Evolutionary conservation across 768 basidiomycete species (phyloP), one percentile per base, ranked within the genome.

Genomic region (Rhizopogon roseolus): DNA sequence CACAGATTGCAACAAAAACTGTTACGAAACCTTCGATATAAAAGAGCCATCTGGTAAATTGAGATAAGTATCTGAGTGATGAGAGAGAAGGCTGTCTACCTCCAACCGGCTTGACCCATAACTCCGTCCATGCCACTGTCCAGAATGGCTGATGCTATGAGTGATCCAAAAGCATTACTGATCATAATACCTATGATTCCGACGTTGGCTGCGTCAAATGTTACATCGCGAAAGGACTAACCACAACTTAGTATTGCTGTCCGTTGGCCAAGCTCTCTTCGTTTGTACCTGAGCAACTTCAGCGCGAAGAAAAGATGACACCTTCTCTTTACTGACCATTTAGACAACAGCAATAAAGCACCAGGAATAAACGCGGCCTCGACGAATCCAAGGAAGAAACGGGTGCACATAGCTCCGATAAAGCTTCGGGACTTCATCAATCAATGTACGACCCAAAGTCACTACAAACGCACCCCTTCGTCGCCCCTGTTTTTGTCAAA

Each of bases 351-450:
- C 27, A 67, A 62, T 48, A 88, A 69, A n/a, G 84, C 80, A 25
- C 84, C 86, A 48, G 86, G 86, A 61, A 84, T 85, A 67, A 87
- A 88, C 2, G 83, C 82, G 9, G 84, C 85, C 66, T 82, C 82
- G n/a, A 81, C 75, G 58, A 86, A 85, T 37, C 91, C 92, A 29
- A 93, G 76, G 65, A 87, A 80, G 68, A 93, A 92, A 19, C 90
- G 78, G 0, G 83, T 84, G 11, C 82, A 66, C 9, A 89, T 74
- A 6, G 78, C 86, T 17, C 82, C 79, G 17, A 73, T 65, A 57
- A 85, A 94, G 65, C 82, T 84, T 65, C 36, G 27, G 22, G 41
- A 54, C 4, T 28, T 8, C 28, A 59, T 34, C 57, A 55, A 41
- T 13, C 38, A 13, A 5, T n/a, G 40, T 5, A 53, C 42, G 32